phyloP scores from a whole-genome alignment of 1,284 basidiomycete species.

The Laetiporus sulphureus region DNA sequence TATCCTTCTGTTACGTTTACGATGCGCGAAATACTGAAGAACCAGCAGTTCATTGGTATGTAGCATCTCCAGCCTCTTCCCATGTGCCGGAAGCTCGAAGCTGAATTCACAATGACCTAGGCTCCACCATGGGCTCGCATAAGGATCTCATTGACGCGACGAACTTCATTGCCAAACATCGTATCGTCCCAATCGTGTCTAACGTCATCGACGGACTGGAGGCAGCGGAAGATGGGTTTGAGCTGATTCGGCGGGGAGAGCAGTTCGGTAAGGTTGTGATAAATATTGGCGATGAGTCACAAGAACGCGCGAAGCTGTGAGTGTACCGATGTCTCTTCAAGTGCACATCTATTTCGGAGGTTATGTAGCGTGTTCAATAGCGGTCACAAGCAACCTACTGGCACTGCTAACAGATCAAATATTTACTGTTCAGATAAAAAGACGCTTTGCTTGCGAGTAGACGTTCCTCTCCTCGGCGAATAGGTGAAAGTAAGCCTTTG shows the following conservation, averaged over 20 bases:
- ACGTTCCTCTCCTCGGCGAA: too few relatives aligned
- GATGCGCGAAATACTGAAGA: conserved; percentile 78
- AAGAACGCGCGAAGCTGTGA: background rate
- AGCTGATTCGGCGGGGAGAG: conserved; percentile 50
- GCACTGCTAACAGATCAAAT: too few relatives aligned
- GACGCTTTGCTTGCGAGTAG: too few relatives aligned
- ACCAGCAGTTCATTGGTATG: conserved; percentile 69
- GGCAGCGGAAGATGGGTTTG: conserved; percentile 64
- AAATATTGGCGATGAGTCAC: conserved; percentile 18
- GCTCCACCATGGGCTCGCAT: conserved; percentile 82
- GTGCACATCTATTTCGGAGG: too few relatives aligned
- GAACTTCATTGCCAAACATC: conserved; percentile 60
- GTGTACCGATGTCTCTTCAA: too few relatives aligned
- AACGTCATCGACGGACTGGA: conserved; percentile 59
- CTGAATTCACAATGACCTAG: too few relatives aligned
- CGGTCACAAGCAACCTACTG: too few relatives aligned
- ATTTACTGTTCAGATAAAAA: too few relatives aligned
- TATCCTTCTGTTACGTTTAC: conserved; percentile 58
- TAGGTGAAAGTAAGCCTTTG: too few relatives aligned
- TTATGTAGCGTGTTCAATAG: too few relatives aligned
- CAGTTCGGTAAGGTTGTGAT: conserved; percentile 79
- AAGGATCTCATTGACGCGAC: conserved; percentile 71
- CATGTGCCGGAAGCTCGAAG: too few relatives aligned
- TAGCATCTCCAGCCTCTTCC: too few relatives aligned
- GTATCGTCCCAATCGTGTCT: conserved; percentile 71